Evolutionary conservation across 192 early-diverging fungal species (phyloP).

Genomic region (Coemansia sp.): DNA sequence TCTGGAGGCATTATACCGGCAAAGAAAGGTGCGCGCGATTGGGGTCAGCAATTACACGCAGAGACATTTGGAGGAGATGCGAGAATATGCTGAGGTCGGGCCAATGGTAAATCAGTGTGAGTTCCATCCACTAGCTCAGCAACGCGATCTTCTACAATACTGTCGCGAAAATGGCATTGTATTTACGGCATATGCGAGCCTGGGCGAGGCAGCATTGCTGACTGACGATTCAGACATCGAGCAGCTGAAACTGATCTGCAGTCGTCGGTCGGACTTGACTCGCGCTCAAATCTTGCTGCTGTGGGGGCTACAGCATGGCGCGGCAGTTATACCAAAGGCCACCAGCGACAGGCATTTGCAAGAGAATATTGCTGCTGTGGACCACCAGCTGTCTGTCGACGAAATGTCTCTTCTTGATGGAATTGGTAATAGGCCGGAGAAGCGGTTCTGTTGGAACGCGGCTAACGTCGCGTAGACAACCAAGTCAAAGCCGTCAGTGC

Average conservation of each 20-base stretch:
- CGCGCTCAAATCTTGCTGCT: slow-evolving; percentile 58
- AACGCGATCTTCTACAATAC: slow-evolving; percentile 58
- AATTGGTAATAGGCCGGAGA: background rate
- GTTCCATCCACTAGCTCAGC: slow-evolving; percentile 64
- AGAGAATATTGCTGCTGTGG: slow-evolving; percentile 20
- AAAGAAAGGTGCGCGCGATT: slow-evolving; percentile 62
- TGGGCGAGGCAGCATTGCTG: slow-evolving; percentile 60
- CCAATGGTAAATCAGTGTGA: slow-evolving; percentile 76
- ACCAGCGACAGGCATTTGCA: slow-evolving; percentile 21
- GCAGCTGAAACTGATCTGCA: slow-evolving; percentile 20
- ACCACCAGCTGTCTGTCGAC: background rate
- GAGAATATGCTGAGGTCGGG: slow-evolving; percentile 54
- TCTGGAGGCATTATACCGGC: slow-evolving; percentile 61
- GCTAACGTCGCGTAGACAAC: slow-evolving; percentile 1
- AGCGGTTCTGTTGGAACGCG: slow-evolving; percentile 33
- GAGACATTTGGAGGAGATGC: slow-evolving; percentile 59
- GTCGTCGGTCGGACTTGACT: slow-evolving; percentile 27
- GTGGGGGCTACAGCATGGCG: slow-evolving; percentile 67
- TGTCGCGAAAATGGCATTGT: slow-evolving; percentile 59
- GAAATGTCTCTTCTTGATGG: slow-evolving; percentile 13
- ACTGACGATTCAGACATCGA: slow-evolving; percentile 13
- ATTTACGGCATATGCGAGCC: slow-evolving; percentile 70
- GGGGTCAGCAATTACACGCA: slow-evolving; percentile 74
- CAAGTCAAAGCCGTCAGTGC: too few relatives aligned
- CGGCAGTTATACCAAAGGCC: slow-evolving; percentile 70